Percentiles rank a stretch among this genome's conserved stretches.
Conservation (phyloP, 75 land plant species). For the Azolla pinnata region DNA sequence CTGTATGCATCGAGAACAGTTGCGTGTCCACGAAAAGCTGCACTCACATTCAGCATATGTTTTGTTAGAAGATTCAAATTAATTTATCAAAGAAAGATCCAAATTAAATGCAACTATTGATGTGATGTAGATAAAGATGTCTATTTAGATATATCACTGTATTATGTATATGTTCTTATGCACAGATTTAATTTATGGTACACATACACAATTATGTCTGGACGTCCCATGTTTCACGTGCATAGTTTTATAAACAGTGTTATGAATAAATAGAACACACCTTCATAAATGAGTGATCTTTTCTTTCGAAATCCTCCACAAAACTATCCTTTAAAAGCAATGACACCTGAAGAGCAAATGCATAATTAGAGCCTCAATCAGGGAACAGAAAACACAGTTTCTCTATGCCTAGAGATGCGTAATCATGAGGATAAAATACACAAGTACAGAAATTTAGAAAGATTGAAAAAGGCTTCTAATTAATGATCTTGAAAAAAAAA, state of each 20-base stretch:
- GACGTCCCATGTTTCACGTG: no score
- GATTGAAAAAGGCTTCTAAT: no score
- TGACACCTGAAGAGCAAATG: constrained; percentile 56
- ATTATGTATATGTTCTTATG: neutral
- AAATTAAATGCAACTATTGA: no score
- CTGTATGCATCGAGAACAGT: constrained; percentile 75
- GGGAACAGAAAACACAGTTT: neutral
- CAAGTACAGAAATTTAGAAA: constrained; percentile 1
- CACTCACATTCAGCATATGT: no score
- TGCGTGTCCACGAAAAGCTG: constrained; percentile 97
- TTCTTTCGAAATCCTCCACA: constrained; percentile 81
- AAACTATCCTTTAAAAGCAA: constrained; percentile 92
- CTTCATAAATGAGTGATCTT: constrained; percentile 88
- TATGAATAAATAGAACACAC: constrained; percentile 37
- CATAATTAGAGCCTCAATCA: neutral
- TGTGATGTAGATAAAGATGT: neutral
- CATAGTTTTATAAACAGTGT: no score
- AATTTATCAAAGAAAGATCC: no score
- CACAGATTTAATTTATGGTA: neutral
- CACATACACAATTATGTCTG: neutral
- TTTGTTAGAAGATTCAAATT: no score
- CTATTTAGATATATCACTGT: neutral
- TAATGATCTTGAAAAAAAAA: no score
- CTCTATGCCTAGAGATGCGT: neutral
- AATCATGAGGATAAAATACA: neutral